A percentile compares a stretch with the other conserved stretches of the same genome.
Conservation (phyloP, 805 yeast species). For the Candida tammaniensis region DNA sequence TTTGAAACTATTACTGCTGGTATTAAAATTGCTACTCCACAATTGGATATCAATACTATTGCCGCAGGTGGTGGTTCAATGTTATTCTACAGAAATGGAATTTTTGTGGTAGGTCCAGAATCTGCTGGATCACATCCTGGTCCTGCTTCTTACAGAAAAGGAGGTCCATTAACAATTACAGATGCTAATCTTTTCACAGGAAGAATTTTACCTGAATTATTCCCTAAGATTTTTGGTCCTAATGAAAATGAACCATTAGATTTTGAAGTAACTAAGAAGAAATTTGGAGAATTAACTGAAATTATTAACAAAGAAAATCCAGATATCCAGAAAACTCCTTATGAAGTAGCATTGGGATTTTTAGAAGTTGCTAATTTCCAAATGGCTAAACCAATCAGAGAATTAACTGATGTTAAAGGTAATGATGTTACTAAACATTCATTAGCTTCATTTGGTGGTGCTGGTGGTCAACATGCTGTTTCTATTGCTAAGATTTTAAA, state of each 20-base stretch:
- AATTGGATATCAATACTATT: conserved; percentile 50
- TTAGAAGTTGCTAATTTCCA: conserved; percentile 80
- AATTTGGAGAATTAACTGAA: conserved; percentile 54
- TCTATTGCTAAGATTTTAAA: conserved; percentile 74
- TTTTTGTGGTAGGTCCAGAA: conserved; percentile 79
- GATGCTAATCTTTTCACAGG: conserved; percentile 80
- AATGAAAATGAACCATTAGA: conserved; percentile 72
- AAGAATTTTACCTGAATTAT: conserved; percentile 66
- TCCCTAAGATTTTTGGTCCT: conserved; percentile 83
- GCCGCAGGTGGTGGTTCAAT: conserved; percentile 43
- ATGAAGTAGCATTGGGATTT: conserved; percentile 79
- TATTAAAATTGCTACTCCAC: conserved; percentile 80
- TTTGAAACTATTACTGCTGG: conserved; percentile 85
- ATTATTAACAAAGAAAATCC: conserved; percentile 53
- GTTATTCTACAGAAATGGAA: conserved; percentile 24
- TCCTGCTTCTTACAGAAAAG: conserved; percentile 82
- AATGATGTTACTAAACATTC: conserved; percentile 61
- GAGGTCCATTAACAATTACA: conserved; percentile 81
- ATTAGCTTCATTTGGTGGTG: conserved; percentile 86
- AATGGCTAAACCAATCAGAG: conserved; percentile 86
- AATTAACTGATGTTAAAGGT: conserved; percentile 83
- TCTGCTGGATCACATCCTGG: conserved; percentile 89
- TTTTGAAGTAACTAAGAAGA: conserved; percentile 43
- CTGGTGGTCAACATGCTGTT: conserved; percentile 89
- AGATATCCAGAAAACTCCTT: conserved; percentile 45